Evolutionary conservation across 176 grass and related monocot genomes (phyloP), one percentile per base, ranked within the genome.

Genomic region (Oryza meyeriana): DNA sequence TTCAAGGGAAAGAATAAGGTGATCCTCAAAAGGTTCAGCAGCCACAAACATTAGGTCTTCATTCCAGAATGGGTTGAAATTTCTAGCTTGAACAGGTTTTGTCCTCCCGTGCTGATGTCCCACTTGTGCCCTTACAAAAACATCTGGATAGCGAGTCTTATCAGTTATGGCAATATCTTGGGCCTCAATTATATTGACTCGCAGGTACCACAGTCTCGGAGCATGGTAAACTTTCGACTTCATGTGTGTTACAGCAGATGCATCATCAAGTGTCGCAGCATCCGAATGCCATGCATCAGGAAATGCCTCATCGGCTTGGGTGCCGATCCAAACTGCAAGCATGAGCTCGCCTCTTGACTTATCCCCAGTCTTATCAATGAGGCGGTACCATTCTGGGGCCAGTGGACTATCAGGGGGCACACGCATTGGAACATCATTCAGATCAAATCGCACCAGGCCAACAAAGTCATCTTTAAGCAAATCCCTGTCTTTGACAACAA

Each of bases 241-340:
- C 69, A 99, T 94, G 78, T 95, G 82, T 44, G 91, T 89, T 72
- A 89, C 86, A 10, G 80, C 84, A 91, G 66, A 75, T n/a, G 93
- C 29, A 83, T 93, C 79, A 29, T 64, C 77, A 83, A 81, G 79
- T 47, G 65, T 72, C 24, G 81, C 89, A 65, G 91, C 88, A 85
- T 99, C 96, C 1, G 93, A 91, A 73, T 94, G 96, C 93, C 91
- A 94, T 73, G 96, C 96, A 65, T 99, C 96, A 81, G 96, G 91
- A 86, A 99, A 99, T 76, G 93, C 89, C 86, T 99, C 96, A 14
- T 99, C 96, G 41, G 93, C 93, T 83, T 99, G 96, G 30, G 96
- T 99, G 41, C 96, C 96, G n/a, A 99, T 87, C 96, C 96, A 99
- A 83, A 99, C 93, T 47, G 96, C 96, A 84, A 99, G 91, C 96